Evolutionary conservation across 768 basidiomycete genomes (phyloP).

Genomic region (Suillus paluster): DNA sequence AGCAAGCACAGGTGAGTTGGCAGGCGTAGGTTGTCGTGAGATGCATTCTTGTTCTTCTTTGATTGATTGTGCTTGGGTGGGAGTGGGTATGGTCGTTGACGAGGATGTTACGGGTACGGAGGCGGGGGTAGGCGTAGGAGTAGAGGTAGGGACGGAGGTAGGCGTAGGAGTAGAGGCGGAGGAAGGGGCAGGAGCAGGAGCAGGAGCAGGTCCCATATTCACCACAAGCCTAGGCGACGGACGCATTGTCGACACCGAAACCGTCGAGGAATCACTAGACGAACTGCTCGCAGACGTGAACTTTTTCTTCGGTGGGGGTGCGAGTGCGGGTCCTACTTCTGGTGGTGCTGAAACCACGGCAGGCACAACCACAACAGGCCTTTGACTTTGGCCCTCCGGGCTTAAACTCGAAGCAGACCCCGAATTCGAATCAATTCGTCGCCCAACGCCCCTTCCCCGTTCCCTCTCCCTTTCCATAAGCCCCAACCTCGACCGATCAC

Average conservation of each 20-base stretch:
- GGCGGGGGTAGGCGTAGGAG: background rate
- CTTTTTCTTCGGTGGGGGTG: constrained; percentile 21
- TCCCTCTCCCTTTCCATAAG: too few species aligned
- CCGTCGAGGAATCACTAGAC: constrained; percentile 32
- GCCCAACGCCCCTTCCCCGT: too few species aligned
- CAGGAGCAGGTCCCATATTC: constrained; percentile 29
- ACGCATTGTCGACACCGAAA: constrained; percentile 17
- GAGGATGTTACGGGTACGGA: constrained; percentile 2
- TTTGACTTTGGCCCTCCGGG: constrained; percentile 24
- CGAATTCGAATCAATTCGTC: constrained; percentile 32
- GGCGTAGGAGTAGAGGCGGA: constrained; percentile 17
- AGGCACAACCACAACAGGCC: constrained; percentile 8
- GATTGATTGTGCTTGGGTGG: constrained; percentile 9
- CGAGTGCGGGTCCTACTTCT: too few species aligned
- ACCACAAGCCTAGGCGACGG: constrained; percentile 33
- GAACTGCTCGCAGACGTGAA: constrained; percentile 20
- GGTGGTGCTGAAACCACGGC: constrained; percentile 5
- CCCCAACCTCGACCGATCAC: too few species aligned
- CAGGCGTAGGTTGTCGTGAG: constrained; percentile 58
- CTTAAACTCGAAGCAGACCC: constrained; percentile 42
- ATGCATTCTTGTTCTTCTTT: constrained; percentile 42
- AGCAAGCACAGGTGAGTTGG: constrained; percentile 58
- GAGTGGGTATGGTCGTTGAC: constrained; percentile 22
- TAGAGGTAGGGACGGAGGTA: constrained; percentile 20
- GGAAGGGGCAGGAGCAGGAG: constrained; percentile 1